phyloP scores from a whole-genome alignment of 805 yeast species.

The Spencermartinsiella europaea region DNA sequence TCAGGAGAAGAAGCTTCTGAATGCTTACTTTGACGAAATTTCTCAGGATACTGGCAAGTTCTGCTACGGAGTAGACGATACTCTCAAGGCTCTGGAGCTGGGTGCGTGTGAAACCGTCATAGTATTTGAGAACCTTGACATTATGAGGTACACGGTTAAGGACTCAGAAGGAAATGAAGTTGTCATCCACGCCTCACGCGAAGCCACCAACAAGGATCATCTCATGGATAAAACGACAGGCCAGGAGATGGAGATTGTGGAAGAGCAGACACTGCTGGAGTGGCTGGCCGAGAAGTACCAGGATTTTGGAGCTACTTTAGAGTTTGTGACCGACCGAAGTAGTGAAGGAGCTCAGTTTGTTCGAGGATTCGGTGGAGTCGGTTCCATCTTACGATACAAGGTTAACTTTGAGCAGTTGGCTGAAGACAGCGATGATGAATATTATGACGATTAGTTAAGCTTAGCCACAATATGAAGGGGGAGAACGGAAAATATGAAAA shows the following conservation, averaged over 20 bases:
- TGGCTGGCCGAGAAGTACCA: constrained; percentile 98
- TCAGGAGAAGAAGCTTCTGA: constrained; percentile 94
- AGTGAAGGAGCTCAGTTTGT: constrained; percentile 99
- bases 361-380: constrained; percentile 98
- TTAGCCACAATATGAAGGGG: constrained; percentile 7
- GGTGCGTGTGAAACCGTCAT: constrained; percentile 94
- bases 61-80: constrained; percentile 97
- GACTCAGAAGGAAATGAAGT: constrained; percentile 76
- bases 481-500: background rate
- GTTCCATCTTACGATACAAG: constrained; percentile 92
- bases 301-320: constrained; percentile 90
- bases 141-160: constrained; percentile 75
- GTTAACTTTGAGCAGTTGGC: constrained; percentile 94
- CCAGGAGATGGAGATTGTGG: constrained; percentile 81
- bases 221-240: constrained; percentile 82
- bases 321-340: constrained; percentile 93
- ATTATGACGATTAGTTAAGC: constrained; percentile 44
- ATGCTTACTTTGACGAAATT: constrained; percentile 91
- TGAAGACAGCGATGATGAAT: constrained; percentile 85
- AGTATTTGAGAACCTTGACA: constrained; percentile 88
- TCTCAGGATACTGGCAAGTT: constrained; percentile 95
- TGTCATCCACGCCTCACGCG: constrained; percentile 67
- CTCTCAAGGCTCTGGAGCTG: constrained; percentile 89
- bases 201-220: constrained; percentile 67
- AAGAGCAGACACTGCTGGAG: constrained; percentile 82